These are phyloP conservation scores for Teunomyces atbi DNA, from an alignment of 805 yeast species.

Conservation along the genomic window DNA sequence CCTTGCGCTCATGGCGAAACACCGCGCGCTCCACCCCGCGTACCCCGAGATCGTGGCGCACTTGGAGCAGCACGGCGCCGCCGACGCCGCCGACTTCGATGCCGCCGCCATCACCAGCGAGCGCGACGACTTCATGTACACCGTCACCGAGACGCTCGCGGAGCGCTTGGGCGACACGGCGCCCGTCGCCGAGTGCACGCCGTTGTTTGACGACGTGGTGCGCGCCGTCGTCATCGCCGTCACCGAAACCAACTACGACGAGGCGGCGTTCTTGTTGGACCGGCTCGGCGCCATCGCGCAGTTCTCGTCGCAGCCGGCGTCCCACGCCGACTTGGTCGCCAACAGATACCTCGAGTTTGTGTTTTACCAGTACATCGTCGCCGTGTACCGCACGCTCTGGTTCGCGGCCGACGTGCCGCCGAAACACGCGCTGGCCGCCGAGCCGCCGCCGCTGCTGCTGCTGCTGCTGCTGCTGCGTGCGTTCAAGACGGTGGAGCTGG, in stretches of 20 bases:
- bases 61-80: not conserved
- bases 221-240: constrained; percentile 9
- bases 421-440: no score
- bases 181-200: not conserved
- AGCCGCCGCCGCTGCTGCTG: no score
- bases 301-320: constrained; percentile 25
- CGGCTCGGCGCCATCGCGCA: constrained; percentile 16
- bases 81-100: not conserved
- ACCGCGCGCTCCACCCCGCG: not conserved
- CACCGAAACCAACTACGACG: constrained; percentile 18
- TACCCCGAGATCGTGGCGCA: not conserved
- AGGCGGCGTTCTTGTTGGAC: constrained; percentile 16
- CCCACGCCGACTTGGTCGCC: constrained; percentile 15
- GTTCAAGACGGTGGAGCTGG: constrained; percentile 11
- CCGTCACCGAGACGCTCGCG: not conserved
- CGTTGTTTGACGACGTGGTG: constrained; percentile 4
- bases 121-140: not conserved
- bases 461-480: not conserved
- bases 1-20: not conserved
- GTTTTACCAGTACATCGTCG: constrained; percentile 23
- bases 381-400: constrained; percentile 22
- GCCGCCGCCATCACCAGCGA: not conserved
- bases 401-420: constrained; percentile 12
- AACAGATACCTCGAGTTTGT: constrained; percentile 29
- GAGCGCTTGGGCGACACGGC: not conserved